A percentile compares a stretch with the other conserved stretches of the same genome.
Conservation (phyloP, 768 basidiomycete genomes). For the Saitozyma sp. region DNA sequence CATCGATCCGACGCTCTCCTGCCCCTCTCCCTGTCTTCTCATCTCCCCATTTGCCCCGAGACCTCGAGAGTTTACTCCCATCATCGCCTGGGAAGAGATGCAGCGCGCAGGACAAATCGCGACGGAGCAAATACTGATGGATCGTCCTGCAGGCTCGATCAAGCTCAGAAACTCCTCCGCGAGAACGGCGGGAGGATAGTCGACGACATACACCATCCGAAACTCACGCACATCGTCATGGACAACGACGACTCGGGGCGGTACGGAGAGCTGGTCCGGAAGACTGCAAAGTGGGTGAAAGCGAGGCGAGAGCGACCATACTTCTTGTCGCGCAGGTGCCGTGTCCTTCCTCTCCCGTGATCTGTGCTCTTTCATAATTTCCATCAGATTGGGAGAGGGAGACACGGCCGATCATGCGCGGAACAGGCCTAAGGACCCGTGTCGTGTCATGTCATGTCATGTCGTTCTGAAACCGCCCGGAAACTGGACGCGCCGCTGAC, state of each 20-base stretch:
- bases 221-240: conserved; percentile 80
- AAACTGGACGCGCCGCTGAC: background rate
- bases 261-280: conserved; percentile 67
- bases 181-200: conserved; percentile 72
- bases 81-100: no score
- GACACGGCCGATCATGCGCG: no score
- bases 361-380: no score
- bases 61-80: no score
- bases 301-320: background rate
- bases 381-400: no score
- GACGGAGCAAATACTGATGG: background rate
- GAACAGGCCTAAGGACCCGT: no score
- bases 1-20: no score
- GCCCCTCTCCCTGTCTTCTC: no score
- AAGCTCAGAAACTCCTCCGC: conserved; percentile 60
- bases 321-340: conserved; percentile 2
- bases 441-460: no score
- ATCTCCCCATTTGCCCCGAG: no score
- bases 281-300: conserved; percentile 66
- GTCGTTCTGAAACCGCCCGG: no score
- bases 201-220: conserved; percentile 66
- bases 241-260: conserved; percentile 79
- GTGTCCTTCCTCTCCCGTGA: no score
- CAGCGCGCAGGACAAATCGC: background rate
- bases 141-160: conserved; percentile 58